Base-by-base conservation (phyloP, 2,329 filamentous ascomycete genomes). In the Calonectria fujianensis region DNA sequence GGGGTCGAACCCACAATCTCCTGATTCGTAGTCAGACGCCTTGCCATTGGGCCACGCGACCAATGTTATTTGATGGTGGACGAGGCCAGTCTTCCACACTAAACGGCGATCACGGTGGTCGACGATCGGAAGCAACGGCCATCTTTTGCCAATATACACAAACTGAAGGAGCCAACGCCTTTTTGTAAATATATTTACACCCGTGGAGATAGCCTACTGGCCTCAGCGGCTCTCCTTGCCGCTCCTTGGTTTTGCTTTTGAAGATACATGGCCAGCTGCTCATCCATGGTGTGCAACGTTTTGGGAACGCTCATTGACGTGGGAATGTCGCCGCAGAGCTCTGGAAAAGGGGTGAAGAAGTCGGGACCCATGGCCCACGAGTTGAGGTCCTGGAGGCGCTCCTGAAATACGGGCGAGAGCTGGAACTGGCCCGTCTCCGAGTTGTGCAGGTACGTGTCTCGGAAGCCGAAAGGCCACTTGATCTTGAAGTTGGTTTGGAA, bases 1-100 rank as follows among this genome's bases (percentile, higher is more conserved):
- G 81, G 81, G 81, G 76, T 82, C 80, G 81, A 82, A 82, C 81
- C 81, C 79, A 80, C 76, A 79, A 82, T 82, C 81, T 82, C 80
- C 81, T 82, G 81, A 82, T 82, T 82, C 81, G 81, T 82, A 82
- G 81, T 81, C 80, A 82, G 81, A 82, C 80, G 80, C 81, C 80
- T 81, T 82, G 80, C 81, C 80, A 82, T 82, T 82, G 78, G 79
- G 79, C 79, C 79, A 81, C 79, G 79, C 72, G 72, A 73, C 72
- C 72, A 18, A 13, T 57, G n/a, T 29, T 29, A 18, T 63, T 63
- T 16, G 35, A 63, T 63, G 57, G 27, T 37, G 9, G 24, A 45
- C 1, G 0, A 7, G 0, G 2, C 11, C 35, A 14, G 24, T 29
- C 27, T 41, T 63, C 13, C 11, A 27, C 27, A 18, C 37, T 63